Conservation (phyloP, 495 filamentous ascomycete species). For the Friedmanniomyces simplex region DNA sequence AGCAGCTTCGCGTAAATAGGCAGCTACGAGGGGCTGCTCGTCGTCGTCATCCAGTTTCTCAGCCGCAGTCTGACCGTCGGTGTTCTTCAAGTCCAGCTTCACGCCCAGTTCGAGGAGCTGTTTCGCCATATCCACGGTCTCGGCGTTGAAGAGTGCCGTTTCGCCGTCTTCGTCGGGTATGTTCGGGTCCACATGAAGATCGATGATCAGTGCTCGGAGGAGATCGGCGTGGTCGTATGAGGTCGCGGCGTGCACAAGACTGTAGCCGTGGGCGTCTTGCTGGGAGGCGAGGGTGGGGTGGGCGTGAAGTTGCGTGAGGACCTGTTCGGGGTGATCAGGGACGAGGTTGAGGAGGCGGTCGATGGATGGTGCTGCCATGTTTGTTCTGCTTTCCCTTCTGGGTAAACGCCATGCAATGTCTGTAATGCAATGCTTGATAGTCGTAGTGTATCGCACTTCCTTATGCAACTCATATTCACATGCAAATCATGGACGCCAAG, state of each 20-base stretch:
- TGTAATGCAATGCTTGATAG: too few relatives aligned
- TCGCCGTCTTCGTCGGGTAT: slow-evolving; percentile 81
- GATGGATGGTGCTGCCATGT: slow-evolving; percentile 22
- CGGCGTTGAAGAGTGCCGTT: slow-evolving; percentile 78
- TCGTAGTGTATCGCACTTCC: too few relatives aligned
- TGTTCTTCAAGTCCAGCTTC: slow-evolving; percentile 36
- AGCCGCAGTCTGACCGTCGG: slow-evolving; percentile 32
- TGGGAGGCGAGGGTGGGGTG: slow-evolving; percentile 28
- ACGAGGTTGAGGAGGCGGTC: slow-evolving; percentile 32
- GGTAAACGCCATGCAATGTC: too few relatives aligned
- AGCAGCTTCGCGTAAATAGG: slow-evolving; percentile 17
- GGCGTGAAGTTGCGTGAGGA: slow-evolving; percentile 25
- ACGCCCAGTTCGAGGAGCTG: slow-evolving; percentile 74
- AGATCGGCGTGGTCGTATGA: slow-evolving; percentile 83
- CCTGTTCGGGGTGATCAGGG: slow-evolving; percentile 26
- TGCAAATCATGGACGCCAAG: too few relatives aligned
- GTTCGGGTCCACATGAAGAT: slow-evolving; percentile 67
- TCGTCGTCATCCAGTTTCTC: slow-evolving; percentile 39
- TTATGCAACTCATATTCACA: too few relatives aligned
- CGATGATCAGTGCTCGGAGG: slow-evolving; percentile 63
- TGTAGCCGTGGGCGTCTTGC: slow-evolving; percentile 47
- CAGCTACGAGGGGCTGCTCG: slow-evolving; percentile 28
- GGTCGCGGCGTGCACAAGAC: slow-evolving; percentile 79
- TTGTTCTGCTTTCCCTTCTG: not conserved
- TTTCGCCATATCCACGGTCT: slow-evolving; percentile 63